A percentile compares a stretch with the other conserved stretches of the same genome.
Conservation (phyloP, 2,329 filamentous ascomycete genomes). For the Fusarium solani-melongenae region DNA sequence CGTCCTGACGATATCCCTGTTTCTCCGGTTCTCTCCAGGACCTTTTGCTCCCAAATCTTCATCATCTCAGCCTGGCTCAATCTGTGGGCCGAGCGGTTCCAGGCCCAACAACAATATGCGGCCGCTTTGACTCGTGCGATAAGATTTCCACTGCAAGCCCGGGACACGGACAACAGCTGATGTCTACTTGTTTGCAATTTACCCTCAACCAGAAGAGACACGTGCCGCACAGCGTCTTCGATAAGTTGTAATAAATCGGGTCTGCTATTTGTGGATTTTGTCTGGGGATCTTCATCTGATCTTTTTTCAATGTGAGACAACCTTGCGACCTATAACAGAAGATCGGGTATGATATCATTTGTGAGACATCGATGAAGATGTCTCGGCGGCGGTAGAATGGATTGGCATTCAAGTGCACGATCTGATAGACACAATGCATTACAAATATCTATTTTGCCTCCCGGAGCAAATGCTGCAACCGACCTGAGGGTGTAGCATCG, state of each 20-base stretch:
- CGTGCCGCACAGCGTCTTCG: background rate
- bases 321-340: background rate
- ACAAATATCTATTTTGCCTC: background rate
- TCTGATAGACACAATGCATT: background rate
- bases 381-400: background rate
- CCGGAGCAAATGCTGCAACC: background rate
- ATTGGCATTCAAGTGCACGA: background rate
- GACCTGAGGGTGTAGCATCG: background rate
- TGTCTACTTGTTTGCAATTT: background rate
- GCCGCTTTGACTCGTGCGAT: background rate
- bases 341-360: background rate
- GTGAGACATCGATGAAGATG: background rate
- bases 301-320: background rate
- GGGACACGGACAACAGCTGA: background rate
- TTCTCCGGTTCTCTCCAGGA: background rate
- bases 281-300: background rate
- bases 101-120: background rate
- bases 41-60: background rate
- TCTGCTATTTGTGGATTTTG: background rate
- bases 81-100: background rate
- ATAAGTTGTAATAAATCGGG: background rate
- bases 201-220: background rate
- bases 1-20: background rate
- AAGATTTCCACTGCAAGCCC: background rate
- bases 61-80: background rate